phyloP scores from a whole-genome alignment of 1,284 basidiomycete genomes.

The Cryptococcus deneoformans region DNA sequence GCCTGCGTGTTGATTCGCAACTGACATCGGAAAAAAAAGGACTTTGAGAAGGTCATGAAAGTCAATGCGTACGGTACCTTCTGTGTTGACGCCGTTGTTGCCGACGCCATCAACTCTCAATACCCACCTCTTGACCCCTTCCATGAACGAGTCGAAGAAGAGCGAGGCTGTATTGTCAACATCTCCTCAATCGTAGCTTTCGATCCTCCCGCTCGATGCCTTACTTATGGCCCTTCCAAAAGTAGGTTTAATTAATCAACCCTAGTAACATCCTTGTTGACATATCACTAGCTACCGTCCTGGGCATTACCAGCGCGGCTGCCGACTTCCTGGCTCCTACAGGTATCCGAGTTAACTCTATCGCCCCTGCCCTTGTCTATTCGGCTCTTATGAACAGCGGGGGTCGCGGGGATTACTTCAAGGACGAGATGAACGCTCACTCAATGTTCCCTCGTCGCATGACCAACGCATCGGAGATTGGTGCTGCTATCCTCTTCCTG shows the following conservation, averaged over 20 bases:
- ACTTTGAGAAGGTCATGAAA: conserved; percentile 28
- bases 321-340: conserved; percentile 42
- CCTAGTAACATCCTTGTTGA: too few species aligned
- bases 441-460: conserved; percentile 17
- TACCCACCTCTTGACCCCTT: conserved; percentile 18
- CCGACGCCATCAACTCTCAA: conserved; percentile 43
- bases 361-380: conserved; percentile 37
- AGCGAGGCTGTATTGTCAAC: conserved; percentile 44
- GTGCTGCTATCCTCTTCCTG: conserved; percentile 19
- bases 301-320: conserved; percentile 23
- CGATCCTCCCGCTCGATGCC: conserved; percentile 33
- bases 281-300: conserved; percentile 7
- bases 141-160: conserved; percentile 25
- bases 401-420: background rate
- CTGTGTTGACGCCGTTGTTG: conserved; percentile 37
- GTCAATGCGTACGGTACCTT: conserved; percentile 43
- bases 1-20: too few species aligned
- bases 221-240: conserved; percentile 44
- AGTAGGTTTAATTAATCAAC: conserved; percentile 13
- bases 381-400: conserved; percentile 21
- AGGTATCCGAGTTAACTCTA: conserved; percentile 40
- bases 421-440: conserved; percentile 4
- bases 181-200: conserved; percentile 38
- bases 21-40: background rate
- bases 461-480: conserved; percentile 21